Conservation (phyloP, 305 asterid genomes). For the Euphrasia arctica region DNA sequence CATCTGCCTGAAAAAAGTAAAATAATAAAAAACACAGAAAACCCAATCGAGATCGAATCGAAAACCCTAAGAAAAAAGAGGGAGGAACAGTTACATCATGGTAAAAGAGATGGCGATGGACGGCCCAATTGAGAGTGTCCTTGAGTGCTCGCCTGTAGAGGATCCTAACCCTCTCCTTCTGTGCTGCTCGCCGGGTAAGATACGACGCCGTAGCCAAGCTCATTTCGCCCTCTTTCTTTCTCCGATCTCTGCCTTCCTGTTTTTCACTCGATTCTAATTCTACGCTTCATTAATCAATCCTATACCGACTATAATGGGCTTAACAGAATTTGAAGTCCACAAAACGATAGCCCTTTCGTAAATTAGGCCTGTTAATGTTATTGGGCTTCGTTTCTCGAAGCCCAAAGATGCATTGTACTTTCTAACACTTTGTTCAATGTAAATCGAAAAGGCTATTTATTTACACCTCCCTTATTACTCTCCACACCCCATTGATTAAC, state of each 20-base stretch:
- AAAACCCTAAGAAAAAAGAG: constrained; percentile 11
- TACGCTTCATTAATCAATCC: too few relatives aligned
- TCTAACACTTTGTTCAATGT: too few relatives aligned
- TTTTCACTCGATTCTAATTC: background rate
- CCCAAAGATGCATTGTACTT: too few relatives aligned
- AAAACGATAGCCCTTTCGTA: too few relatives aligned
- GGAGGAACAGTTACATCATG: constrained; percentile 48
- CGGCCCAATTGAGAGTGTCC: constrained; percentile 98
- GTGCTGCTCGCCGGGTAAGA: constrained; percentile 86
- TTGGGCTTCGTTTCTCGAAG: too few relatives aligned
- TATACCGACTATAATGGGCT: too few relatives aligned
- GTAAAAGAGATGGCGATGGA: constrained; percentile 97
- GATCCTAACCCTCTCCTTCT: constrained; percentile 93
- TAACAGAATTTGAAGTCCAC: background rate
- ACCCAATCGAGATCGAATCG: constrained; percentile 3
- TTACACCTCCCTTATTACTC: too few relatives aligned
- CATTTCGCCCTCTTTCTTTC: constrained; percentile 38
- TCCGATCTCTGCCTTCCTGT: constrained; percentile 19
- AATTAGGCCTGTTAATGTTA: too few relatives aligned
- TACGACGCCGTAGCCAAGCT: constrained; percentile 65
- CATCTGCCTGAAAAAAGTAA: constrained; percentile 48
- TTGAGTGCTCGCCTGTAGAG: constrained; percentile 87
- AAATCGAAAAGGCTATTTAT: too few relatives aligned
- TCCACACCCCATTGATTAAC: too few relatives aligned
- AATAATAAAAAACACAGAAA: background rate